Percentiles rank a stretch among this genome's conserved stretches.
These are phyloP conservation scores for Cladosporium halotolerans DNA, from an alignment of 2,329 filamentous ascomycete species.

Conservation along the genomic window DNA sequence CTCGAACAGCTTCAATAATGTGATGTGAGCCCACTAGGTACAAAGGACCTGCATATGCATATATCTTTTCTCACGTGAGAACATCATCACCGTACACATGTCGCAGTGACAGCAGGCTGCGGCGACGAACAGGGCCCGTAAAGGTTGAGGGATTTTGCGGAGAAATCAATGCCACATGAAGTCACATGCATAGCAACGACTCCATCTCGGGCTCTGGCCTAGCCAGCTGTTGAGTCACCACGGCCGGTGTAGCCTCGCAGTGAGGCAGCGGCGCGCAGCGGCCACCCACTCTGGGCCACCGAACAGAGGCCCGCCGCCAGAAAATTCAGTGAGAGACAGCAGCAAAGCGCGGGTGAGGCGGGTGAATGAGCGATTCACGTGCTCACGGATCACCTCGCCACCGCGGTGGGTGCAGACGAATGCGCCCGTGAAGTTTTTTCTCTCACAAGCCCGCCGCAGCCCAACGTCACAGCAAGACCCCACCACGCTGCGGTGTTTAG, in stretches of 20 bases:
- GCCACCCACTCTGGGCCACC: background rate
- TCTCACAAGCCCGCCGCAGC: slow-evolving; percentile 5
- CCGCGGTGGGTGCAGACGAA: background rate
- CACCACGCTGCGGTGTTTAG: slow-evolving; percentile 3
- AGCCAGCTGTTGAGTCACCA: background rate
- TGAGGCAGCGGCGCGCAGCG: background rate
- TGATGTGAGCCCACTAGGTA: too few relatives aligned
- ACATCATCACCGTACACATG: too few relatives aligned
- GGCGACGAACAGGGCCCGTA: background rate
- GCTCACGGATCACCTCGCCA: slow-evolving; percentile 8
- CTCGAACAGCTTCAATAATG: too few relatives aligned
- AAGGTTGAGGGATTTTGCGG: slow-evolving; percentile 11
- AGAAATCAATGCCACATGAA: background rate
- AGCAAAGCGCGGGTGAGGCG: slow-evolving; percentile 1
- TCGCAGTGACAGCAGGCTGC: too few relatives aligned
- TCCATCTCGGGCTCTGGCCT: background rate
- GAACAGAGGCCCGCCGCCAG: slow-evolving; percentile 1
- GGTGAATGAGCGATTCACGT: slow-evolving; percentile 5
- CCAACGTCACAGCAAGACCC: slow-evolving; percentile 8
- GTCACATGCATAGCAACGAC: slow-evolving; percentile 7
- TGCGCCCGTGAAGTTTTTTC: slow-evolving; percentile 10
- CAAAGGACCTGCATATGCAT: too few relatives aligned
- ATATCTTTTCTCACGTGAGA: too few relatives aligned
- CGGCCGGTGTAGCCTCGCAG: background rate
- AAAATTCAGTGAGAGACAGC: slow-evolving; percentile 8